These are phyloP conservation scores for Beauveria asiatica DNA, from an alignment of 2,329 filamentous ascomycete species.

Conservation along the genomic window DNA sequence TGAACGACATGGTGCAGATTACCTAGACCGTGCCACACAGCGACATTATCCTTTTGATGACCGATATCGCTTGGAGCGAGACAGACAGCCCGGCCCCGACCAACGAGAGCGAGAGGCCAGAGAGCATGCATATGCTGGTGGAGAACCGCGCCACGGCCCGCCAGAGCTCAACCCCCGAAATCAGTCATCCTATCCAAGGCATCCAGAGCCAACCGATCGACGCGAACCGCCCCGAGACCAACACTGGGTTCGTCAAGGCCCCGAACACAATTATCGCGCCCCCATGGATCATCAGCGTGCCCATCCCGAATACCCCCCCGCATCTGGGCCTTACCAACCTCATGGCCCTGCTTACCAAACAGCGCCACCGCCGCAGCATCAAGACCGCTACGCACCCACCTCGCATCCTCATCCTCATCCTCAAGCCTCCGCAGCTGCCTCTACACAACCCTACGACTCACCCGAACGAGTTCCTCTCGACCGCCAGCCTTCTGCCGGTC, in stretches of 20 bases:
- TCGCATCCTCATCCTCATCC: constrained; percentile 23
- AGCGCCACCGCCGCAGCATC: constrained; percentile 21
- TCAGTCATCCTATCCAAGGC: constrained; percentile 36
- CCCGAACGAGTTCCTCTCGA: constrained; percentile 41
- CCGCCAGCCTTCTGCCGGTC: constrained; percentile 20
- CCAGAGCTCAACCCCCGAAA: constrained; percentile 37
- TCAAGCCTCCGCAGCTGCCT: constrained; percentile 17
- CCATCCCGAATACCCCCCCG: constrained; percentile 37
- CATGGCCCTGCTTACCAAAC: constrained; percentile 24
- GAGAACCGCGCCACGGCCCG: constrained; percentile 34
- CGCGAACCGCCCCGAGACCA: constrained; percentile 24
- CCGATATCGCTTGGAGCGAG: constrained; percentile 41
- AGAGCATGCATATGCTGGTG: constrained; percentile 41
- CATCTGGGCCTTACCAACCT: constrained; percentile 25
- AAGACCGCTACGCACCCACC: constrained; percentile 25
- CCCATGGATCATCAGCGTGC: constrained; percentile 33
- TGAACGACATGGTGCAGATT: constrained; percentile 38
- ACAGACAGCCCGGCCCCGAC: constrained; percentile 37
- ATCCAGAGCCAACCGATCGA: constrained; percentile 33
- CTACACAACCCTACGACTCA: constrained; percentile 36
- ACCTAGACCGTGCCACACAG: constrained; percentile 42
- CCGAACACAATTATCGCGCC: constrained; percentile 26
- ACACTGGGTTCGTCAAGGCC: constrained; percentile 25
- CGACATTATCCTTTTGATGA: constrained; percentile 43
- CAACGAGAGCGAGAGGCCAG: constrained; percentile 34